Conservation (phyloP, 2,329 filamentous ascomycete species). For the Talaromyces sp. region DNA sequence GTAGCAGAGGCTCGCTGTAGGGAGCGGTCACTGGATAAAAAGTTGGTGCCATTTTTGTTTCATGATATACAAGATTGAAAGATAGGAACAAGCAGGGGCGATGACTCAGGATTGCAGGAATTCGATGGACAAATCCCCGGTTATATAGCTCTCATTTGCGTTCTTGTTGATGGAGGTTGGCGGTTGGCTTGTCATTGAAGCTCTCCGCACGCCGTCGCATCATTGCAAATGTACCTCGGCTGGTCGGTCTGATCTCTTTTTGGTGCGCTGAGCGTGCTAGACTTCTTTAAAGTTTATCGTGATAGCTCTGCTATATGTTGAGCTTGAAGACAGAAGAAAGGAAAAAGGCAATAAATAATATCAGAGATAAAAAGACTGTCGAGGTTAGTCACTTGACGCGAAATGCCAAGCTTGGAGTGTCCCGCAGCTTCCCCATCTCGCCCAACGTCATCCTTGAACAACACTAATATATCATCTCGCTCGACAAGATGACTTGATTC, state of each 20-base stretch:
- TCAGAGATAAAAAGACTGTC: not conserved
- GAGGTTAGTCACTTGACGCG: not conserved
- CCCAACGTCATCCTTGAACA: not conserved
- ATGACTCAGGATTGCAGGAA: not conserved
- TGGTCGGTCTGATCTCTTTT: not conserved
- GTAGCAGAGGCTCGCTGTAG: conserved; percentile 44
- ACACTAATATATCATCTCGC: not conserved
- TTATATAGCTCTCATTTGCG: not conserved
- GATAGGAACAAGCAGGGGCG: not conserved
- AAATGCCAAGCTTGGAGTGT: conserved; percentile 4
- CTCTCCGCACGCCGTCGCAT: not conserved
- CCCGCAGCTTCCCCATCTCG: not conserved
- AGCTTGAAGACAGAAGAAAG: not conserved
- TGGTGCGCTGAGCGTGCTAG: not conserved
- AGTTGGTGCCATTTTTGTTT: conserved; percentile 5
- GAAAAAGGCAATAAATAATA: not conserved
- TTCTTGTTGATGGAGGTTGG: not conserved
- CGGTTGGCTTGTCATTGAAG: not conserved
- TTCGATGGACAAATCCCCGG: too few relatives aligned
- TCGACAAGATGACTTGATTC: not conserved
- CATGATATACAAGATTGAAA: not conserved
- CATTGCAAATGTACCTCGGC: conserved; percentile 6
- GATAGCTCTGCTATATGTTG: not conserved
- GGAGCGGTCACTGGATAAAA: conserved; percentile 30
- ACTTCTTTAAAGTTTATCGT: not conserved